These are phyloP conservation scores for Lithocarpus polystachyus DNA, from an alignment of 306 rosid species.

Conservation along the genomic window DNA sequence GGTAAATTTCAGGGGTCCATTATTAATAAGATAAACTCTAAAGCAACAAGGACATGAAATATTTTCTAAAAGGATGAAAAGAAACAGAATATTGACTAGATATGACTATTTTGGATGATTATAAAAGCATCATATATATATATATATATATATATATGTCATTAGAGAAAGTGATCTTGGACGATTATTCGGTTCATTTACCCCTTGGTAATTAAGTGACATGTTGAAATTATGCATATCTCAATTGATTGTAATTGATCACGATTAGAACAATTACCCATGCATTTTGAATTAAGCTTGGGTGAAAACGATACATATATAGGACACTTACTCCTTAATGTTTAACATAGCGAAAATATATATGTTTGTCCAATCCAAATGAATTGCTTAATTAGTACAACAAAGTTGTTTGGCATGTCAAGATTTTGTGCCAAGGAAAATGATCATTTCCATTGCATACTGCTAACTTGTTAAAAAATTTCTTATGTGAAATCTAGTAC, in stretches of 20 bases:
- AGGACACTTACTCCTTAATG: background rate
- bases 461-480: background rate
- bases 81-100: background rate
- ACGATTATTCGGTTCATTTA: background rate
- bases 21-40: background rate
- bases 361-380: no score
- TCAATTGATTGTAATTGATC: background rate
- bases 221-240: background rate
- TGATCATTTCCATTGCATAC: background rate
- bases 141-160: background rate
- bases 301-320: background rate
- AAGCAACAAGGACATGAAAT: background rate
- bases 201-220: background rate
- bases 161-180: background rate
- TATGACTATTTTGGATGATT: background rate
- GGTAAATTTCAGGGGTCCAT: background rate
- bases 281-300: background rate
- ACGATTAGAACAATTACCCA: background rate
- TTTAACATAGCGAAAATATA: background rate
- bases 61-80: background rate
- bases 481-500: background rate
- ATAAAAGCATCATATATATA: background rate
- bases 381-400: no score
- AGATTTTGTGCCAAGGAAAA: no score
- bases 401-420: no score